Evolutionary conservation across 176 grass and related monocot species (phyloP).

Genomic region (Chloris gayana): DNA sequence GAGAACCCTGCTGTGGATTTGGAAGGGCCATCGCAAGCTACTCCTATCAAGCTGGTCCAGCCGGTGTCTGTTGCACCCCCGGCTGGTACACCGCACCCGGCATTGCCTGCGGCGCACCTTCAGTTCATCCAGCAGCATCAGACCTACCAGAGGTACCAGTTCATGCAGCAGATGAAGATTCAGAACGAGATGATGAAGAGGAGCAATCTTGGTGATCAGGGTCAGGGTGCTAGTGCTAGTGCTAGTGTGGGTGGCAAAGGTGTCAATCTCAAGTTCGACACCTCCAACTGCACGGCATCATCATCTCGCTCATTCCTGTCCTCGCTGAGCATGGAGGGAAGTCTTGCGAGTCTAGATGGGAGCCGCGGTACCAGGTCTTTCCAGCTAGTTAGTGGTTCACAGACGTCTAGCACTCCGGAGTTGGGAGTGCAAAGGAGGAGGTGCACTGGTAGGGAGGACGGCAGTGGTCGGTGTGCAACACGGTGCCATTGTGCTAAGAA

Average conservation of each 20-base stretch:
- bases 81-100: slow-evolving; percentile 8
- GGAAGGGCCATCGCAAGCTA: slow-evolving; percentile 4
- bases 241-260: slow-evolving; percentile 22
- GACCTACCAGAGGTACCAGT: slow-evolving; percentile 81
- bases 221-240: slow-evolving; percentile 27
- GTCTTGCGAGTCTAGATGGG: slow-evolving; percentile 69
- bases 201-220: slow-evolving; percentile 48
- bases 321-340: slow-evolving; percentile 93
- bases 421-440: slow-evolving; percentile 63
- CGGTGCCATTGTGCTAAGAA: slow-evolving; percentile 96
- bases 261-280: slow-evolving; percentile 78
- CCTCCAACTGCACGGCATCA: slow-evolving; percentile 75
- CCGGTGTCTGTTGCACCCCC: slow-evolving; percentile 52
- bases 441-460: slow-evolving; percentile 74
- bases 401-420: slow-evolving; percentile 65
- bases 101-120: slow-evolving; percentile 60
- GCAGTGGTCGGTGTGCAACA: slow-evolving; percentile 62
- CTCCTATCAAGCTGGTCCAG: slow-evolving; percentile 40
- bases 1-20: slow-evolving; percentile 45
- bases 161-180: slow-evolving; percentile 88
- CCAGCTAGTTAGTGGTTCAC: slow-evolving; percentile 73
- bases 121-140: slow-evolving; percentile 90
- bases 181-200: slow-evolving; percentile 78
- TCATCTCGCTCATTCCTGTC: slow-evolving; percentile 83
- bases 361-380: slow-evolving; percentile 56